phyloP scores from a whole-genome alignment of 805 yeast species.

The Lipomyces kockii region DNA sequence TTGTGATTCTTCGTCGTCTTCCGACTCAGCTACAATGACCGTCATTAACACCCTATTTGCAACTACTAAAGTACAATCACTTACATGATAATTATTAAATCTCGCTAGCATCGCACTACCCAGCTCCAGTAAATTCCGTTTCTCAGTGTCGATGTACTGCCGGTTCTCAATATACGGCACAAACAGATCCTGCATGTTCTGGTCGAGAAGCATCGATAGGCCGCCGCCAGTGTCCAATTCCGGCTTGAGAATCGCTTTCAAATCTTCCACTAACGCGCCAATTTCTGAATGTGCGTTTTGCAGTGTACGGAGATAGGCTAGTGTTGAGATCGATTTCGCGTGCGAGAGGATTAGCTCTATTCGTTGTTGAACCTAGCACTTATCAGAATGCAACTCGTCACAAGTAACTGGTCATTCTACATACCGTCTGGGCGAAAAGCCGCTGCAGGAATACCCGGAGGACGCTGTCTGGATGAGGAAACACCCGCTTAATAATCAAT shows the following conservation, averaged over 20 bases:
- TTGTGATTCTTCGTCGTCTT: slow-evolving; percentile 15
- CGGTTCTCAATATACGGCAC: slow-evolving; percentile 68
- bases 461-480: slow-evolving; percentile 69
- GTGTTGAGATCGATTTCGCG: slow-evolving; percentile 64
- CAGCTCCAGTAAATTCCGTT: slow-evolving; percentile 63
- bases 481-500: slow-evolving; percentile 71
- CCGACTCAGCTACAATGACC: slow-evolving; percentile 8
- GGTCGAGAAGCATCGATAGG: slow-evolving; percentile 61
- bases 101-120: slow-evolving; percentile 50
- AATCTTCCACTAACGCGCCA: slow-evolving; percentile 63
- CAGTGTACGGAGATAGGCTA: slow-evolving; percentile 77
- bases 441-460: slow-evolving; percentile 72
- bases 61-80: background rate
- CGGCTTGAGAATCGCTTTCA: slow-evolving; percentile 61
- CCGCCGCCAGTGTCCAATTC: slow-evolving; percentile 49
- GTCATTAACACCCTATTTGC: background rate
- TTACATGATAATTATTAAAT: slow-evolving; percentile 42
- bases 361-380: slow-evolving; percentile 46
- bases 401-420: slow-evolving; percentile 41
- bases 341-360: slow-evolving; percentile 60
- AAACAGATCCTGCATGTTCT: slow-evolving; percentile 73
- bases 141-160: slow-evolving; percentile 72
- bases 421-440: slow-evolving; percentile 72
- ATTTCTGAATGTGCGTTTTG: slow-evolving; percentile 67
- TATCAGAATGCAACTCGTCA: background rate